Evolutionary conservation across 2,329 filamentous ascomycete genomes (phyloP).

Genomic region (Botrytis cinerea): DNA sequence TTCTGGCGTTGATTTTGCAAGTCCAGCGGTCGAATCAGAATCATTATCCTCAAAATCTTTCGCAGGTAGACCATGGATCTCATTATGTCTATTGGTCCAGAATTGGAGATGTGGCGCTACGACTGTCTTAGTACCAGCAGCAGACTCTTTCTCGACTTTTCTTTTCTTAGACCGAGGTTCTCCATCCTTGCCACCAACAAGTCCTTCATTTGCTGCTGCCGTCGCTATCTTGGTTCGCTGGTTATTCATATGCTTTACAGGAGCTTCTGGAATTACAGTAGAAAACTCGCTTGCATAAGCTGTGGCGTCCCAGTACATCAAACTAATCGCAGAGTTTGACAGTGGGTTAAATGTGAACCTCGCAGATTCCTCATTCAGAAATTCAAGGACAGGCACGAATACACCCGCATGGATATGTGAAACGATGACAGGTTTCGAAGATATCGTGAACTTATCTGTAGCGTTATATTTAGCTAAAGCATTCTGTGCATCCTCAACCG

Average conservation of each 20-base stretch:
- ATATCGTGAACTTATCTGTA: constrained; percentile 75
- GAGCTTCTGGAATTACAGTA: constrained; percentile 51
- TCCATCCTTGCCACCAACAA: constrained; percentile 39
- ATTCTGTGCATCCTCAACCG: constrained; percentile 72
- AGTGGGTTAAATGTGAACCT: constrained; percentile 70
- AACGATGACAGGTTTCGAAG: constrained; percentile 68
- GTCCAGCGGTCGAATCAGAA: constrained; percentile 27
- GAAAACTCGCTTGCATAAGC: constrained; percentile 68
- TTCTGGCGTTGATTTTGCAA: constrained; percentile 27
- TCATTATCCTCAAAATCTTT: constrained; percentile 44
- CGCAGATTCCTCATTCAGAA: constrained; percentile 55
- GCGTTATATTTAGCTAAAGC: constrained; percentile 72
- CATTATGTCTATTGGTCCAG: constrained; percentile 70
- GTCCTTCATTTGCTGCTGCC: constrained; percentile 43
- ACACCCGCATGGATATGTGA: constrained; percentile 83
- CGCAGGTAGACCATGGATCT: constrained; percentile 57
- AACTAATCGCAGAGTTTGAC: constrained; percentile 64
- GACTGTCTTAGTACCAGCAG: constrained; percentile 43
- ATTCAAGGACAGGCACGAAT: constrained; percentile 72
- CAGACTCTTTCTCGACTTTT: constrained; percentile 53
- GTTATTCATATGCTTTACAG: constrained; percentile 35
- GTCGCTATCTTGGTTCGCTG: constrained; percentile 43
- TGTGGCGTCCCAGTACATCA: constrained; percentile 76
- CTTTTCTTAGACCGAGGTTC: constrained; percentile 53
- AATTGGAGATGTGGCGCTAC: constrained; percentile 68